Percentiles rank a stretch among this genome's conserved stretches.
Conservation (phyloP, 108 stramenopile species). For the Nitzschia putrida region DNA sequence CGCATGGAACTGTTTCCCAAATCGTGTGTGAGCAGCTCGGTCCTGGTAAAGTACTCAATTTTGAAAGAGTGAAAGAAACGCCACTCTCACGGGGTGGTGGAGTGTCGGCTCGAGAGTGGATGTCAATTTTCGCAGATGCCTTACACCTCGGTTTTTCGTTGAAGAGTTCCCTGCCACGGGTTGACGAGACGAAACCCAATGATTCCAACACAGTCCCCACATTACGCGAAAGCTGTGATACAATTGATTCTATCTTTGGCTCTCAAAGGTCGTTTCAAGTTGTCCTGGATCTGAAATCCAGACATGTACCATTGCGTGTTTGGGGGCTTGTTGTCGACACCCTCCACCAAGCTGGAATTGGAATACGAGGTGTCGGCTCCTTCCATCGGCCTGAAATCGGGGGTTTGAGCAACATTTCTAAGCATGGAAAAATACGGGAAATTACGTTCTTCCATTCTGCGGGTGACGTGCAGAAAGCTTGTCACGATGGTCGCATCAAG, state of each 20-base stretch:
- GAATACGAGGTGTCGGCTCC: constrained; percentile 77
- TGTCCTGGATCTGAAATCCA: constrained; percentile 82
- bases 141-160: constrained; percentile 52
- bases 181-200: constrained; percentile 22
- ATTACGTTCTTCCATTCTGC: constrained; percentile 81
- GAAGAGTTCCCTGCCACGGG: background rate
- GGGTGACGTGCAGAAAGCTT: constrained; percentile 78
- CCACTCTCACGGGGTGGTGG: constrained; percentile 83
- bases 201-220: constrained; percentile 39
- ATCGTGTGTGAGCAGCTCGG: constrained; percentile 75
- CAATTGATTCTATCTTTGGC: constrained; percentile 55
- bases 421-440: constrained; percentile 54
- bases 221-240: constrained; percentile 56
- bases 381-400: constrained; percentile 76
- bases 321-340: constrained; percentile 74
- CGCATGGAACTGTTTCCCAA: constrained; percentile 77
- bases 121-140: constrained; percentile 75
- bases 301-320: constrained; percentile 73
- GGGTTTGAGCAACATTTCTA: constrained; percentile 51
- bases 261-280: constrained; percentile 67
- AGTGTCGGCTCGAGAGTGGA: constrained; percentile 80
- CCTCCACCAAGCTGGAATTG: constrained; percentile 60
- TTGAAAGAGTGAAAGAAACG: constrained; percentile 73
- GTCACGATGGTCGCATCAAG: constrained; percentile 61
- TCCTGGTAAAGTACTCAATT: constrained; percentile 68